Conservation (phyloP, 208 protist species). For the Cochliopodium minus region DNA sequence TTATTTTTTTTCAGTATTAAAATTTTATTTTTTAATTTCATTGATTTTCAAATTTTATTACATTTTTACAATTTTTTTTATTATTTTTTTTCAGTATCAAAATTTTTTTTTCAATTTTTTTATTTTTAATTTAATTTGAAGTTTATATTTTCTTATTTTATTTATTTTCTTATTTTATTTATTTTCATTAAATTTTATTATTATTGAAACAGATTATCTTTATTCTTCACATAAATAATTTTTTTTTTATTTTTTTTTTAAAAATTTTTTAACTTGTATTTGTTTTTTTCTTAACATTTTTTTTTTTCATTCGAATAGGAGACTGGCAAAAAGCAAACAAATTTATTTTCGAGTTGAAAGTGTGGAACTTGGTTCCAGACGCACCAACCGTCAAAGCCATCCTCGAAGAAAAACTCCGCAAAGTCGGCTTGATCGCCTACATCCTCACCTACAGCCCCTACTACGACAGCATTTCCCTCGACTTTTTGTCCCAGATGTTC, state of each 20-base stretch:
- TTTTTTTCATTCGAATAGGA: constrained; percentile 7
- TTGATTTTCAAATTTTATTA: no score
- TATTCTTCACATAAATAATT: constrained; percentile 2
- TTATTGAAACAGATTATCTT: no score
- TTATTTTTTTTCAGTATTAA: no score
- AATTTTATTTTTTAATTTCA: no score
- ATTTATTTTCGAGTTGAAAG: not conserved
- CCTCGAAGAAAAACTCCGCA: constrained; percentile 6
- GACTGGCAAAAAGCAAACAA: constrained; percentile 8
- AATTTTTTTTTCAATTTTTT: no score
- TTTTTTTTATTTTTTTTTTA: not conserved
- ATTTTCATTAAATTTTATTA: no score
- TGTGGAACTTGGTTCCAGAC: constrained; percentile 13
- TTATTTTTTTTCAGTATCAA: no score
- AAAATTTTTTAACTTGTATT: not conserved
- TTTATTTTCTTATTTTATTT: no score
- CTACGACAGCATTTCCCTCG: constrained; percentile 8
- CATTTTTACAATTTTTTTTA: no score
- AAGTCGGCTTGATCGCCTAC: constrained; percentile 11
- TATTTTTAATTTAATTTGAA: no score
- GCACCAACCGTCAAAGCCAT: constrained; percentile 2
- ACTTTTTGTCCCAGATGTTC: constrained; percentile 7
- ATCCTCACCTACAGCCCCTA: constrained; percentile 10
- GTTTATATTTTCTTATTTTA: no score
- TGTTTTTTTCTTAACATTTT: constrained; percentile 4